A percentile compares a stretch with the other conserved stretches of the same genome.
These are phyloP conservation scores for Colletotrichum spaethianum DNA, from an alignment of 2,329 filamentous ascomycete species.

Conservation along the genomic window DNA sequence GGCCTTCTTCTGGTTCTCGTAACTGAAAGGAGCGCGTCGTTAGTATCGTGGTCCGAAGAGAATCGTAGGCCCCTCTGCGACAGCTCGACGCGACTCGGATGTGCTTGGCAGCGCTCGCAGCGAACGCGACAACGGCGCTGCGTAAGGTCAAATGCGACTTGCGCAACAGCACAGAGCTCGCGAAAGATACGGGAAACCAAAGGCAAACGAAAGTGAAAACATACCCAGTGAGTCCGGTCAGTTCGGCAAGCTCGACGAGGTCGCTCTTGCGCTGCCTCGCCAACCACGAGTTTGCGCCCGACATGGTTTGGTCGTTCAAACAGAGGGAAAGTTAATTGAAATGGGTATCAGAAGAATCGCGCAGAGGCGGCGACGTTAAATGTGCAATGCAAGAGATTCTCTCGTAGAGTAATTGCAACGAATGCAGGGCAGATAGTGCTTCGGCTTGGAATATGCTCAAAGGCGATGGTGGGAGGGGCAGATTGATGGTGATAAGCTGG, in stretches of 20 bases:
- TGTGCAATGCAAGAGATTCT: not conserved
- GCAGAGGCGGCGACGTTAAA: constrained; percentile 25
- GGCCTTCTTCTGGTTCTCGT: constrained; percentile 79
- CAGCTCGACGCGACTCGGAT: constrained; percentile 40
- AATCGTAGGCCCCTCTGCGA: constrained; percentile 39
- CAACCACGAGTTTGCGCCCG: constrained; percentile 79
- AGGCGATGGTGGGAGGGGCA: constrained; percentile 34
- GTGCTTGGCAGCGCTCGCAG: constrained; percentile 41
- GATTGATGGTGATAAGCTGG: constrained; percentile 38
- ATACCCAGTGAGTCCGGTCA: constrained; percentile 81
- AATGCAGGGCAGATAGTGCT: constrained; percentile 21
- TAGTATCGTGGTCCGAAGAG: constrained; percentile 39
- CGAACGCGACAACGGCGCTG: constrained; percentile 15
- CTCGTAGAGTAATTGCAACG: constrained; percentile 9
- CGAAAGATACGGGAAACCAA: not conserved
- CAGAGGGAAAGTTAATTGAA: constrained; percentile 12
- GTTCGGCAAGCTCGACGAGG: constrained; percentile 80
- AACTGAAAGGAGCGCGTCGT: constrained; percentile 61
- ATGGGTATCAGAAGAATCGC: constrained; percentile 37
- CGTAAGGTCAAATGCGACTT: not conserved
- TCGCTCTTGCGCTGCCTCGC: constrained; percentile 87
- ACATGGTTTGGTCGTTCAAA: constrained; percentile 62
- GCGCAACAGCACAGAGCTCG: constrained; percentile 5
- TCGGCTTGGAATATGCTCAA: constrained; percentile 8
- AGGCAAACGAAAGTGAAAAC: constrained; percentile 50